These are phyloP conservation scores for Candida oleophila DNA, from an alignment of 805 yeast species.

Conservation along the genomic window DNA sequence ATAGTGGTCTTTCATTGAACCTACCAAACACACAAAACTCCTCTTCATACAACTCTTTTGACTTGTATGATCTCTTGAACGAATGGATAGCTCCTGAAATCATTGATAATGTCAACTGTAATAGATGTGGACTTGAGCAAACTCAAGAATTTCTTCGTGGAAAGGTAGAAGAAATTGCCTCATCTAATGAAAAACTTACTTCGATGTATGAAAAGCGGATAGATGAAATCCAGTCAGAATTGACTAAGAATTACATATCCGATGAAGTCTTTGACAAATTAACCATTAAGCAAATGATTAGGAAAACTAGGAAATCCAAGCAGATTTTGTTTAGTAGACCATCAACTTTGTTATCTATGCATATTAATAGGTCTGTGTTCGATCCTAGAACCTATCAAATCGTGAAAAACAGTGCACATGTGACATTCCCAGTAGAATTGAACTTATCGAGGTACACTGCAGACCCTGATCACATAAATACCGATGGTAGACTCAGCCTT, in stretches of 20 bases:
- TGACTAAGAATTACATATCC: slow-evolving; percentile 65
- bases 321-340: slow-evolving; percentile 79
- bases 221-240: slow-evolving; percentile 40
- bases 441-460: slow-evolving; percentile 71
- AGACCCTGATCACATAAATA: slow-evolving; percentile 64
- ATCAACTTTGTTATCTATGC: slow-evolving; percentile 80
- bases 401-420: slow-evolving; percentile 79
- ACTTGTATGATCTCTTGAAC: slow-evolving; percentile 52
- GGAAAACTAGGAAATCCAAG: slow-evolving; percentile 78
- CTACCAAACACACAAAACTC: slow-evolving; percentile 48
- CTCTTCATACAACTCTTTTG: slow-evolving; percentile 26
- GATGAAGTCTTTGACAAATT: slow-evolving; percentile 76
- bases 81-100: slow-evolving; percentile 79
- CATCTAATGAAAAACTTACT: slow-evolving; percentile 18
- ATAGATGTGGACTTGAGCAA: slow-evolving; percentile 78
- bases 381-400: slow-evolving; percentile 83
- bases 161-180: slow-evolving; percentile 32
- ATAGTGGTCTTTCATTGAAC: slow-evolving; percentile 71
- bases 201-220: slow-evolving; percentile 30
- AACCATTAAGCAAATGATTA: slow-evolving; percentile 71
- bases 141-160: slow-evolving; percentile 50
- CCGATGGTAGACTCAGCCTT: slow-evolving; percentile 79
- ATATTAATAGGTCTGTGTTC: slow-evolving; percentile 90
- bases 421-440: slow-evolving; percentile 69
- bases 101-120: slow-evolving; percentile 92